A percentile compares a stretch with the other conserved stretches of the same genome.
Conservation (phyloP, 345 rosid species). For the Psidium friedrichsthalianum region DNA sequence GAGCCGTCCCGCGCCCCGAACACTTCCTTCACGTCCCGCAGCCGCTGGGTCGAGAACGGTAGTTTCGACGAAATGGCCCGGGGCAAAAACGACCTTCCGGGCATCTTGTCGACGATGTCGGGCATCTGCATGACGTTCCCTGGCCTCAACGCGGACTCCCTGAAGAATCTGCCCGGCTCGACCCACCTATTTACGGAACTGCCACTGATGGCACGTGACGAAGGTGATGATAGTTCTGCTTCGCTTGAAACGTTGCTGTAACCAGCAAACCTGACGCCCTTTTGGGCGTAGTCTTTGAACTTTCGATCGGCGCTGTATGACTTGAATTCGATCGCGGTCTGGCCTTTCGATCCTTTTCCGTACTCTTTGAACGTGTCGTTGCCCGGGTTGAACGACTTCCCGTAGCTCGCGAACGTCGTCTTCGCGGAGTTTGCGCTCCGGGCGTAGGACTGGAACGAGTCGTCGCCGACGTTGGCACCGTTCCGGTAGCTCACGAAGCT, state of each 20-base stretch:
- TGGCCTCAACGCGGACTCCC: constrained; percentile 36
- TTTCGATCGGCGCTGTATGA: constrained; percentile 21
- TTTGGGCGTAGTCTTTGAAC: constrained; percentile 30
- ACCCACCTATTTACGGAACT: constrained; percentile 21
- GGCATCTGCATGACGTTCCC: constrained; percentile 59
- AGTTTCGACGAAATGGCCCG: constrained; percentile 30
- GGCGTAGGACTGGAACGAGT: constrained; percentile 44
- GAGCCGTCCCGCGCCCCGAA: constrained; percentile 33
- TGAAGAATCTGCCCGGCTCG: constrained; percentile 60
- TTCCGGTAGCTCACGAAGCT: constrained; percentile 33
- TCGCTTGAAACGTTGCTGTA: constrained; percentile 16
- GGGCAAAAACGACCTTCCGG: constrained; percentile 66
- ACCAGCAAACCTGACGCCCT: constrained; percentile 31
- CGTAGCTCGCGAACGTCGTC: constrained; percentile 32
- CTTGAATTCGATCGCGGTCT: constrained; percentile 26
- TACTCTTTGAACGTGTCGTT: constrained; percentile 47
- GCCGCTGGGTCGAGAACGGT: constrained; percentile 33
- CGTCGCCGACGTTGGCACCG: constrained; percentile 30
- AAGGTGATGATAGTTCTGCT: not conserved
- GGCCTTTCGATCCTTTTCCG: constrained; percentile 27
- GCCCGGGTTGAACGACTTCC: constrained; percentile 33
- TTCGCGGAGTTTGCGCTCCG: constrained; percentile 25
- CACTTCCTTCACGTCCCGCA: constrained; percentile 14
- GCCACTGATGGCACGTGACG: not conserved
- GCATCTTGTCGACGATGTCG: constrained; percentile 59